Evolutionary conservation across 768 basidiomycete genomes (phyloP).

Genomic region (Terana coerulea): DNA sequence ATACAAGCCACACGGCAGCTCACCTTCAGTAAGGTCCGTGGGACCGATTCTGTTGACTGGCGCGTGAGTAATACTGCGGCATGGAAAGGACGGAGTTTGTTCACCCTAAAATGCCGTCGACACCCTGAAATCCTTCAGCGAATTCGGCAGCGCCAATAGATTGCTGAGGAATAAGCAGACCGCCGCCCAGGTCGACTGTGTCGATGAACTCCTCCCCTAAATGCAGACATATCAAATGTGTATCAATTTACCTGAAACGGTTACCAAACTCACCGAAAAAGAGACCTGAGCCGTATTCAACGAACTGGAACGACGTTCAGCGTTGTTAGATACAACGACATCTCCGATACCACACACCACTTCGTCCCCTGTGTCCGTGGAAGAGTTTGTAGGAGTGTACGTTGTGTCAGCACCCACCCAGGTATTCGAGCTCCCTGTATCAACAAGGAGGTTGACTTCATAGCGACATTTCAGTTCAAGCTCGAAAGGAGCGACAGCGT

Average conservation of each 20-base stretch:
- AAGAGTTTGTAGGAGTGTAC: not conserved
- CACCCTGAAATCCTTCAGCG: constrained; percentile 37
- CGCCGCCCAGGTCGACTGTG: constrained; percentile 37
- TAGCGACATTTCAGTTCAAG: no score
- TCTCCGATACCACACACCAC: constrained; percentile 1
- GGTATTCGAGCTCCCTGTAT: constrained; percentile 10
- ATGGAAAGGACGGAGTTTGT: no score
- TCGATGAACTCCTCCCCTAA: constrained; percentile 37
- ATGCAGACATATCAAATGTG: not conserved
- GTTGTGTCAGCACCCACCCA: not conserved
- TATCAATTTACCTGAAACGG: not conserved
- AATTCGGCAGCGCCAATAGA: constrained; percentile 59
- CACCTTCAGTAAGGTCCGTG: constrained; percentile 45
- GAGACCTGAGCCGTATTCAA: constrained; percentile 11
- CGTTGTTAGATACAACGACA: not conserved
- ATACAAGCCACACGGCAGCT: constrained; percentile 1
- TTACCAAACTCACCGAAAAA: not conserved
- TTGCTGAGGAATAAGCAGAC: constrained; percentile 48
- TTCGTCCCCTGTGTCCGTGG: constrained; percentile 3
- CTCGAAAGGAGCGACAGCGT: no score
- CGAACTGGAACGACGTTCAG: not conserved
- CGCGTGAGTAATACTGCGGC: no score
- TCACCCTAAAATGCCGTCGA: constrained; percentile 66
- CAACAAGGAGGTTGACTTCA: constrained; percentile 7
- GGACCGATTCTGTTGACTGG: constrained; percentile 64